A percentile compares a stretch with the other conserved stretches of the same genome.
Conservation (phyloP, 305 asterid species). For the Fraxinus sp. region DNA sequence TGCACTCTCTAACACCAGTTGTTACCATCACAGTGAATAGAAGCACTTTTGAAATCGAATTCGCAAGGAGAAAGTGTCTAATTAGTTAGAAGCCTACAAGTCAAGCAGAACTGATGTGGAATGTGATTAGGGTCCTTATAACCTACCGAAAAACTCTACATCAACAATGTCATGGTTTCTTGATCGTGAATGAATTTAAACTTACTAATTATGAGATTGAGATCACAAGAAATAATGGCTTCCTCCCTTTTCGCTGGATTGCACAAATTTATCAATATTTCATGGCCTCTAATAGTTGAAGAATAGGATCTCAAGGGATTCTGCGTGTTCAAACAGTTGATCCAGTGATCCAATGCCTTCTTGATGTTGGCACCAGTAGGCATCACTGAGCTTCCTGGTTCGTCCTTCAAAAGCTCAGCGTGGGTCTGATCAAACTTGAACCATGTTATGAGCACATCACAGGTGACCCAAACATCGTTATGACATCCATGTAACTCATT, state of each 20-base stretch:
- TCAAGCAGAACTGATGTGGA: neutral
- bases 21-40: neutral
- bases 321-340: constrained; percentile 53
- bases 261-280: constrained; percentile 44
- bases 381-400: constrained; percentile 54
- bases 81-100: neutral
- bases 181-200: neutral
- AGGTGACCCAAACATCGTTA: constrained; percentile 67
- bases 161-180: neutral
- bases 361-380: constrained; percentile 76
- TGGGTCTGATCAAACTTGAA: constrained; percentile 45
- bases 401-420: constrained; percentile 51
- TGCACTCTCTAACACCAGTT: neutral
- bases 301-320: constrained; percentile 56
- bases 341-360: constrained; percentile 36
- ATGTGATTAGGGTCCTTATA: neutral
- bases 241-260: constrained; percentile 44
- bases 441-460: constrained; percentile 43
- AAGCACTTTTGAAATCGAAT: neutral
- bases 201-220: constrained; percentile 75
- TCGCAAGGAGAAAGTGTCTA: neutral
- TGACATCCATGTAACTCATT: constrained; percentile 73
- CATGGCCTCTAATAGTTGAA: constrained; percentile 83
- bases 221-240: constrained; percentile 71
- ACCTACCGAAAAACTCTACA: neutral